These are phyloP conservation scores for Aspergillus haitiensis DNA, from an alignment of 495 filamentous ascomycete species.

Conservation along the genomic window DNA sequence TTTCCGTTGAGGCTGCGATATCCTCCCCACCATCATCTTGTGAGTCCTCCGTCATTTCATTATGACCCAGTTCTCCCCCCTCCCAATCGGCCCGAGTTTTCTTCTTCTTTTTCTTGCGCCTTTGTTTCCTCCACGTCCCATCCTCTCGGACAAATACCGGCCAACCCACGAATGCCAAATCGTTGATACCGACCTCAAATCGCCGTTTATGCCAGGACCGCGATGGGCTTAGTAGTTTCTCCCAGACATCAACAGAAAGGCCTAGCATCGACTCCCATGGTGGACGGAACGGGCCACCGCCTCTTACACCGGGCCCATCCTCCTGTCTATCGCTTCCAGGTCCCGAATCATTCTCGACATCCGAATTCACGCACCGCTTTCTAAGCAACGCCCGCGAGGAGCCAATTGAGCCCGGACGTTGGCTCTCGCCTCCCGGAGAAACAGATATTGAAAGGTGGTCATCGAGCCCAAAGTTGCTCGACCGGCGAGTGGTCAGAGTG, in stretches of 20 bases:
- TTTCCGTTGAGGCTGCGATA: conserved; percentile 39
- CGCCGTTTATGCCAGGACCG: conserved; percentile 78
- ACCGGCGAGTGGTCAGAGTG: conserved; percentile 31
- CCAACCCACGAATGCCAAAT: conserved; percentile 79
- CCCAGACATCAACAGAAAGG: conserved; percentile 73
- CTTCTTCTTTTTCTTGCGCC: conserved; percentile 62
- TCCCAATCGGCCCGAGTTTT: conserved; percentile 40
- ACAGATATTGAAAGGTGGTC: conserved; percentile 31
- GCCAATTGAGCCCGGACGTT: conserved; percentile 44
- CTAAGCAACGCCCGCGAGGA: conserved; percentile 43
- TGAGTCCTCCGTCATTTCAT: conserved; percentile 44
- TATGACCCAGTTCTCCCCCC: conserved; percentile 43
- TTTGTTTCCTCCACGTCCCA: conserved; percentile 80
- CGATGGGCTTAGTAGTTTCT: conserved; percentile 78
- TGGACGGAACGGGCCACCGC: conserved; percentile 42
- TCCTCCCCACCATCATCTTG: conserved; percentile 25
- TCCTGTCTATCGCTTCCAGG: conserved; percentile 48
- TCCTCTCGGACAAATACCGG: conserved; percentile 85
- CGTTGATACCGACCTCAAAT: conserved; percentile 85
- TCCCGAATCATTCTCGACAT: conserved; percentile 47
- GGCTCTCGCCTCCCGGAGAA: conserved; percentile 37
- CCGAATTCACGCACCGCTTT: conserved; percentile 39
- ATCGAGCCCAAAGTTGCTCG: conserved; percentile 44
- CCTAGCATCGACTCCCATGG: conserved; percentile 80
- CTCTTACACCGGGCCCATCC: conserved; percentile 45